A percentile compares a stretch with the other conserved stretches of the same genome.
These are phyloP conservation scores for Podila verticillata DNA, from an alignment of 192 early-diverging fungal species.

Conservation along the genomic window DNA sequence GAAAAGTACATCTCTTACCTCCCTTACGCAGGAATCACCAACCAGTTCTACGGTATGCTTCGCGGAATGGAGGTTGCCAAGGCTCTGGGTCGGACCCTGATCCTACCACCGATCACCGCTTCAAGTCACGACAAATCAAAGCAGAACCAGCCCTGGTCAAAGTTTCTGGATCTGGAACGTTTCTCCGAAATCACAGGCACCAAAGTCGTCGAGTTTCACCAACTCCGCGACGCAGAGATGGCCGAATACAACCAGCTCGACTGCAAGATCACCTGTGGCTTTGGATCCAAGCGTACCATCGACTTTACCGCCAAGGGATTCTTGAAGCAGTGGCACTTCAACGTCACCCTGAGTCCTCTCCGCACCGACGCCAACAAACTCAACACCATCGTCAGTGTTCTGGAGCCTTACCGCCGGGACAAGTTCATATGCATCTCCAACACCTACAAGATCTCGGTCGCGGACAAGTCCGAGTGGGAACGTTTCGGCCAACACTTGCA, in stretches of 20 bases:
- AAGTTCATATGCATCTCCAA: conserved; percentile 49
- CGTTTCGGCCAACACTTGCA: conserved; percentile 48
- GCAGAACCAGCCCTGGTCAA: conserved; percentile 52
- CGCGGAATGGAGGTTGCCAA: conserved; percentile 49
- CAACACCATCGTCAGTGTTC: conserved; percentile 18
- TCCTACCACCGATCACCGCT: conserved; percentile 46
- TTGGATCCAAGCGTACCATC: conserved; percentile 47
- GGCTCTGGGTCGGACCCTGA: conserved; percentile 33
- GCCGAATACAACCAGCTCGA: conserved; percentile 25
- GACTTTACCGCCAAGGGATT: conserved; percentile 51
- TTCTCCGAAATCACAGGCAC: conserved; percentile 45
- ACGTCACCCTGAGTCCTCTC: conserved; percentile 26
- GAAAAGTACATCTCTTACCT: conserved; percentile 37
- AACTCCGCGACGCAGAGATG: conserved; percentile 30
- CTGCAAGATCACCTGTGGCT: conserved; percentile 46
- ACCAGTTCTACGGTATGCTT: conserved; percentile 51
- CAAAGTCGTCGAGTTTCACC: conserved; percentile 48
- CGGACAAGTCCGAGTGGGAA: conserved; percentile 44
- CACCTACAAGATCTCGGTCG: conserved; percentile 43
- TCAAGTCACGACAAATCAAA: conserved; percentile 52
- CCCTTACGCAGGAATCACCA: conserved; percentile 50
- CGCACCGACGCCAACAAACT: conserved; percentile 31
- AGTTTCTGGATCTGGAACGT: conserved; percentile 41
- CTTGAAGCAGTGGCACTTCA: conserved; percentile 46
- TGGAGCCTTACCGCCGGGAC: conserved; percentile 23